Conservation (phyloP, 108 stramenopile species). For the Stephanodiscus minutulus region DNA sequence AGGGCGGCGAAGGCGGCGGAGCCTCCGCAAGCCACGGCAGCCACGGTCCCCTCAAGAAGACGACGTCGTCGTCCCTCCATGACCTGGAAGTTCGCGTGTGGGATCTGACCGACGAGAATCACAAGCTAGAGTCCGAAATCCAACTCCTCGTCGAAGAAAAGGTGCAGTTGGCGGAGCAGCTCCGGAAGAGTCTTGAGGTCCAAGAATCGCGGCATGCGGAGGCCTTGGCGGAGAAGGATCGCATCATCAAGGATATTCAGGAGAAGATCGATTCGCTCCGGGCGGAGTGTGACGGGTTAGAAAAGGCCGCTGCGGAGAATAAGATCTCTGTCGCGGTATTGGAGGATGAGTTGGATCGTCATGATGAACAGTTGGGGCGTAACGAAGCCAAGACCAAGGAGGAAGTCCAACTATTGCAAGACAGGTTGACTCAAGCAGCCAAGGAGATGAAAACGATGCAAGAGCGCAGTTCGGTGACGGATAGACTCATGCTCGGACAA, state of each 20-base stretch:
- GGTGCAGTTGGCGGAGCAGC: slow-evolving; percentile 3
- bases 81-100: slow-evolving; percentile 9
- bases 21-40: slow-evolving; percentile 1
- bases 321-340: slow-evolving; percentile 8
- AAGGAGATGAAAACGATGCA: slow-evolving; percentile 14
- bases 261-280: slow-evolving; percentile 5
- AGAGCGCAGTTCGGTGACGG: slow-evolving; percentile 5
- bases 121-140: slow-evolving; percentile 35
- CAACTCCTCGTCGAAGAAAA: slow-evolving; percentile 42
- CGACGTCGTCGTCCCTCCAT: background rate
- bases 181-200: background rate
- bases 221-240: slow-evolving; percentile 15
- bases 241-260: slow-evolving; percentile 4
- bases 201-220: background rate
- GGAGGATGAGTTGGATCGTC: slow-evolving; percentile 15
- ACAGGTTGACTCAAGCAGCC: background rate
- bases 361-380: slow-evolving; percentile 1
- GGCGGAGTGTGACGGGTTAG: background rate
- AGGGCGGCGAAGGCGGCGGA: background rate
- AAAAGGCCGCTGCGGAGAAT: slow-evolving; percentile 1
- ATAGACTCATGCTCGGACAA: background rate
- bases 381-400: background rate
- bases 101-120: slow-evolving; percentile 43
- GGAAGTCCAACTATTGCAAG: background rate
- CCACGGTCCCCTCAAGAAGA: background rate